Percentiles rank a stretch among this genome's conserved stretches.
Evolutionary conservation across 2,329 filamentous ascomycete genomes (phyloP).

Genomic region (Mycosphaerella arachidis): DNA sequence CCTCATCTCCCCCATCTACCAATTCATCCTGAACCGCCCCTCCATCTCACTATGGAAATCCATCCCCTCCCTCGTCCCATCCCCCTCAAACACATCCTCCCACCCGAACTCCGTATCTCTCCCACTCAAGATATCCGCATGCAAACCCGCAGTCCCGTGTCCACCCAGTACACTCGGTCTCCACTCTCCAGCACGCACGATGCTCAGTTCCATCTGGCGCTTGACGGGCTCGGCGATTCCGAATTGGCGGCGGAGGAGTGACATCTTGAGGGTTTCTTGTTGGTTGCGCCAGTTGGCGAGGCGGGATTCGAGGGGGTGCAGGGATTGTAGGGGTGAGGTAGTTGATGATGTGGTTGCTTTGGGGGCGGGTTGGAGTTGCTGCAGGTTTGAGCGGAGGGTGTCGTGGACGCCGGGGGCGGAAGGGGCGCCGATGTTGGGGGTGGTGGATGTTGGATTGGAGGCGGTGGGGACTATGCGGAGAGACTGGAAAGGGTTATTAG

Average conservation of each 20-base stretch:
- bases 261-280: slow-evolving; percentile 83
- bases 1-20: slow-evolving; percentile 28
- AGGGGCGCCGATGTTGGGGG: slow-evolving; percentile 60
- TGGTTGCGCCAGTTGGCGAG: slow-evolving; percentile 86
- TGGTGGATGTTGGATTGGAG: slow-evolving; percentile 53
- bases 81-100: slow-evolving; percentile 88
- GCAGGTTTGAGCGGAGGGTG: slow-evolving; percentile 79
- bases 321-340: slow-evolving; percentile 50
- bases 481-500: slow-evolving; percentile 23
- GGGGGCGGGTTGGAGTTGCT: slow-evolving; percentile 48
- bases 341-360: slow-evolving; percentile 42
- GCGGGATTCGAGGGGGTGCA: slow-evolving; percentile 87
- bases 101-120: slow-evolving; percentile 73
- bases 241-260: slow-evolving; percentile 77
- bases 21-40: slow-evolving; percentile 76
- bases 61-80: slow-evolving; percentile 61
- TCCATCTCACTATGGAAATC: slow-evolving; percentile 93
- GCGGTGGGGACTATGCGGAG: slow-evolving; percentile 81
- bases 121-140: slow-evolving; percentile 84
- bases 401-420: slow-evolving; percentile 92
- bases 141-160: slow-evolving; percentile 52
- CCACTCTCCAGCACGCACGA: slow-evolving; percentile 75
- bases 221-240: slow-evolving; percentile 90
- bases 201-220: slow-evolving; percentile 91
- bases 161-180: slow-evolving; percentile 66